Conservation (phyloP, 176 grass and related monocot species). For the Aegilops longissima region DNA sequence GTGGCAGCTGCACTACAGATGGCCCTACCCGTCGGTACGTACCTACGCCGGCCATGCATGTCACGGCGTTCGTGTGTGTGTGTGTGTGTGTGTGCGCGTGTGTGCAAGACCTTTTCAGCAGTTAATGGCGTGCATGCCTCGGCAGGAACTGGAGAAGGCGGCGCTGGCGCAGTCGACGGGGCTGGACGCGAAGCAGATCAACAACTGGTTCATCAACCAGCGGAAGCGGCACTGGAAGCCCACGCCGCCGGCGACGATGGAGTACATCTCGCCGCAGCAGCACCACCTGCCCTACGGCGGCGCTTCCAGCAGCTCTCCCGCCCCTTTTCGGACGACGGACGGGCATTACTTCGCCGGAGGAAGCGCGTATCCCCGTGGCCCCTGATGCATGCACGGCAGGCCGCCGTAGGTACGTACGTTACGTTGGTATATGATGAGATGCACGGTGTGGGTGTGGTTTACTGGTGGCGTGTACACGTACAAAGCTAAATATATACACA, state of each 20-base stretch:
- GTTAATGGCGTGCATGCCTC: background rate
- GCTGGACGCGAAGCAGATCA: constrained; percentile 87
- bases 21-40: constrained; percentile 85
- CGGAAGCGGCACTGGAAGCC: constrained; percentile 91
- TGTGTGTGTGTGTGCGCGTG: too few relatives aligned
- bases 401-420: background rate
- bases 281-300: background rate
- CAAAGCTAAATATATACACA: background rate
- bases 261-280: constrained; percentile 10
- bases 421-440: background rate
- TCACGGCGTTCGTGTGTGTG: too few relatives aligned
- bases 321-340: constrained; percentile 37
- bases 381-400: background rate
- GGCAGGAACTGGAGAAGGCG: constrained; percentile 74
- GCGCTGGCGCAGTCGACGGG: constrained; percentile 65
- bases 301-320: constrained; percentile 27
- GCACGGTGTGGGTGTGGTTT: background rate
- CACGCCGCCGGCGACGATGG: constrained; percentile 34
- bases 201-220: constrained; percentile 98
- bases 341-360: constrained; percentile 56
- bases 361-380: constrained; percentile 30
- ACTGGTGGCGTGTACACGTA: background rate
- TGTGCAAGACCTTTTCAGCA: background rate
- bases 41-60: background rate
- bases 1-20: constrained; percentile 88